Evolutionary conservation across 2,329 filamentous ascomycete species (phyloP).

Genomic region (Cadophora malorum): DNA sequence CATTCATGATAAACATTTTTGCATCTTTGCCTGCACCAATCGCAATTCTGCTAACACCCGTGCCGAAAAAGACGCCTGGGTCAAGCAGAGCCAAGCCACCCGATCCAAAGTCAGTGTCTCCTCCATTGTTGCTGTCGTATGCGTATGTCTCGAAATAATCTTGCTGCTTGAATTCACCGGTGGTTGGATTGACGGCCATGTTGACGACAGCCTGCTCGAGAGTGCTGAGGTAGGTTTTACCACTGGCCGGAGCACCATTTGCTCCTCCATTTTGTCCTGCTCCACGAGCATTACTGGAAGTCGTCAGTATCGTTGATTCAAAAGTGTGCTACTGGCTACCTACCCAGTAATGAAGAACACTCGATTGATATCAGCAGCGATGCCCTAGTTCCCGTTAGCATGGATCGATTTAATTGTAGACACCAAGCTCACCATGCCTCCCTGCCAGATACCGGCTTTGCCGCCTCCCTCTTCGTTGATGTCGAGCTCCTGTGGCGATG

Average conservation of each 20-base stretch:
- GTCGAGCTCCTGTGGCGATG: slow-evolving; percentile 20
- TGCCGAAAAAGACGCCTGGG: slow-evolving; percentile 20
- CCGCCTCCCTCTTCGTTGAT: slow-evolving; percentile 21
- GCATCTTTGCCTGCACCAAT: slow-evolving; percentile 23
- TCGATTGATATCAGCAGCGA: slow-evolving; percentile 25
- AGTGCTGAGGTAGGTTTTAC: slow-evolving; percentile 25
- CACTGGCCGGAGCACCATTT: slow-evolving; percentile 20
- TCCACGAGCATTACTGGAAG: slow-evolving; percentile 21
- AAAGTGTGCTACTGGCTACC: background rate
- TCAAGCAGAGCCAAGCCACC: slow-evolving; percentile 24
- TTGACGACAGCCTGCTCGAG: slow-evolving; percentile 25
- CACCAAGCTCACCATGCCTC: slow-evolving; percentile 21
- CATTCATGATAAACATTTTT: slow-evolving; percentile 24
- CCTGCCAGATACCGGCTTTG: slow-evolving; percentile 29
- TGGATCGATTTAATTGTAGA: too few species aligned
- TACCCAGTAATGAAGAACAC: slow-evolving; percentile 30
- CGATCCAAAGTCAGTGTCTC: slow-evolving; percentile 25
- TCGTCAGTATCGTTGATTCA: background rate
- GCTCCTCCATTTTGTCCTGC: slow-evolving; percentile 23
- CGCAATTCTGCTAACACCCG: slow-evolving; percentile 23
- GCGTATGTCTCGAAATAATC: slow-evolving; percentile 24
- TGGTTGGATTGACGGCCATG: slow-evolving; percentile 25
- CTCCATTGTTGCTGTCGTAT: slow-evolving; percentile 24
- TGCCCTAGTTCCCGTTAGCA: slow-evolving; percentile 1
- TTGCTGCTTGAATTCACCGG: slow-evolving; percentile 21